Evolutionary conservation across 1,284 basidiomycete species (phyloP).

Genomic region (Irpex sp.): DNA sequence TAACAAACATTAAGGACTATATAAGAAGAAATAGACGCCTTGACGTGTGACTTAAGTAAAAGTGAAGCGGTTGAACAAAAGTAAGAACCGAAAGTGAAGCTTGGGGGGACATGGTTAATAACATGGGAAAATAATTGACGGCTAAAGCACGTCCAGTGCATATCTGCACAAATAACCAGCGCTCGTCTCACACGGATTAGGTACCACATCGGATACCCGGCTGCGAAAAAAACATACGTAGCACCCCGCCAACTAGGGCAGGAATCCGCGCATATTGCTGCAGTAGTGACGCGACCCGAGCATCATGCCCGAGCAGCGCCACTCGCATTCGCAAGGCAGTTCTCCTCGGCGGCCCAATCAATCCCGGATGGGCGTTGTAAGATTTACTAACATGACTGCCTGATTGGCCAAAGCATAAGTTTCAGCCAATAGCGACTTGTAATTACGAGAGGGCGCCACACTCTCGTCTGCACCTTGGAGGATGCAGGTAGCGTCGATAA

Average conservation of each 20-base stretch:
- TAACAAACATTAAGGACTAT: too few relatives aligned
- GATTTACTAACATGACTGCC: not conserved
- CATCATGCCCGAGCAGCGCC: not conserved
- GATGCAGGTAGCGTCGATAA: not conserved
- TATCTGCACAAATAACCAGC: not conserved
- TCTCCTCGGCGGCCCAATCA: not conserved
- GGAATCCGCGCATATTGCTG: not conserved
- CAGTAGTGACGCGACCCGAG: not conserved
- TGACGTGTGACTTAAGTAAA: too few relatives aligned
- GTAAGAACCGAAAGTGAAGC: too few relatives aligned
- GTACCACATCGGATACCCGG: not conserved
- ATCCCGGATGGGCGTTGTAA: not conserved
- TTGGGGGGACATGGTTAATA: too few relatives aligned
- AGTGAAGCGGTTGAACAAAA: too few relatives aligned
- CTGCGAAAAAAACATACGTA: not conserved
- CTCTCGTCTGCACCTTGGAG: conserved; percentile 1
- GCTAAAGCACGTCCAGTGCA: not conserved
- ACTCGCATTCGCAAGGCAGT: not conserved
- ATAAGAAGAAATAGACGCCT: too few relatives aligned
- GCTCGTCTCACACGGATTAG: not conserved
- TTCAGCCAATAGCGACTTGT: not conserved
- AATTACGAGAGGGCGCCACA: conserved; percentile 4
- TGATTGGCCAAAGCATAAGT: not conserved
- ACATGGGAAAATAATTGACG: not conserved
- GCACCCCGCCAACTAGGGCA: not conserved